phyloP scores from a whole-genome alignment of 345 rosid genomes.

The Crucihimalaya himalaica region DNA sequence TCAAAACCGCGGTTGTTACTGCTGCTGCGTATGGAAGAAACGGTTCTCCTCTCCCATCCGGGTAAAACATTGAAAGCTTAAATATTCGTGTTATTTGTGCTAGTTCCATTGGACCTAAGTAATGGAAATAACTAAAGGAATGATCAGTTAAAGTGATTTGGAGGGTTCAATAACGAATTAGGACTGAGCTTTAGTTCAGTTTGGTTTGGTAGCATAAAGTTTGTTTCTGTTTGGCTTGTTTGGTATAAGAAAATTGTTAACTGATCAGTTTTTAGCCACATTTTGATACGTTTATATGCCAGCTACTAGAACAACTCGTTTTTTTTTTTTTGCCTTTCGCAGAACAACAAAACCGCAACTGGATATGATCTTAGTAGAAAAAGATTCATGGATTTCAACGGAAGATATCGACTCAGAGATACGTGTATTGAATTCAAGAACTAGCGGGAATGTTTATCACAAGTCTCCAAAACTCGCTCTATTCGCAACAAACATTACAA shows the following conservation, averaged over 20 bases:
- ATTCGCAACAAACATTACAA: slow-evolving; percentile 74
- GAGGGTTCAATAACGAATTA: too few relatives aligned
- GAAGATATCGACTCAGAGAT: slow-evolving; percentile 51
- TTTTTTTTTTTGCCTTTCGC: background rate
- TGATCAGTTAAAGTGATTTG: background rate
- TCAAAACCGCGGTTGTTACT: slow-evolving; percentile 38
- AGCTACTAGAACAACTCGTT: background rate
- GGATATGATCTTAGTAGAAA: slow-evolving; percentile 82
- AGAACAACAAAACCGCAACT: slow-evolving; percentile 53
- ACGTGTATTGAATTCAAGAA: slow-evolving; percentile 47
- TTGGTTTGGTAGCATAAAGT: background rate
- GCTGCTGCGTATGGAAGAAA: slow-evolving; percentile 47
- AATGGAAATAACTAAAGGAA: background rate
- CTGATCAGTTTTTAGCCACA: background rate
- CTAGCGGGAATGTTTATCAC: slow-evolving; percentile 46
- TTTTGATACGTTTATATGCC: background rate
- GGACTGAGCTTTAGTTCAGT: too few relatives aligned
- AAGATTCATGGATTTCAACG: slow-evolving; percentile 73
- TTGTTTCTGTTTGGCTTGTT: background rate
- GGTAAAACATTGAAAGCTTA: slow-evolving; percentile 45
- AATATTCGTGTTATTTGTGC: slow-evolving; percentile 2
- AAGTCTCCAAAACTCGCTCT: slow-evolving; percentile 72
- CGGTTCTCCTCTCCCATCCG: slow-evolving; percentile 46
- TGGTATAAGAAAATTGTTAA: background rate
- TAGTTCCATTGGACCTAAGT: background rate